Evolutionary conservation across 192 early-diverging fungal species (phyloP).

Genomic region (Coemansia sp.): DNA sequence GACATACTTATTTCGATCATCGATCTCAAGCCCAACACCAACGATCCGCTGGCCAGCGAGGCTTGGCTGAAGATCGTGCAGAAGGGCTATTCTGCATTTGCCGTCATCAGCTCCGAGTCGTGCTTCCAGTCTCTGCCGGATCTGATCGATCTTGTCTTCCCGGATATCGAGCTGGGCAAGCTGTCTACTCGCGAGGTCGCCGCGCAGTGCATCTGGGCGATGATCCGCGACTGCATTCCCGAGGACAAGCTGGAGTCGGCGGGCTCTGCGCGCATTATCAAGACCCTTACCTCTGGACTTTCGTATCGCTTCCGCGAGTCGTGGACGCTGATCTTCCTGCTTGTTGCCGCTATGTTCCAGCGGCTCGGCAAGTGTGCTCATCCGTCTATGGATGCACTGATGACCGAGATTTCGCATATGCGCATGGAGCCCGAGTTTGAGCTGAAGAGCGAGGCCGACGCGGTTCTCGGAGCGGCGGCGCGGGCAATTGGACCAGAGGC

Average conservation of each 20-base stretch:
- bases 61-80: conserved; percentile 80
- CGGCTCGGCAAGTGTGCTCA: conserved; percentile 64
- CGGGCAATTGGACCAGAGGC: conserved; percentile 73
- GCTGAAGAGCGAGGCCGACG: conserved; percentile 83
- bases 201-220: conserved; percentile 64
- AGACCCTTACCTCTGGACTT: conserved; percentile 55
- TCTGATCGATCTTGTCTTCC: conserved; percentile 63
- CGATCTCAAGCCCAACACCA: conserved; percentile 80
- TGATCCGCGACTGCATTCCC: conserved; percentile 73
- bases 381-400: conserved; percentile 57
- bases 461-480: conserved; percentile 74
- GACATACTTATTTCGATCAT: conserved; percentile 57
- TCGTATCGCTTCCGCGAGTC: conserved; percentile 78
- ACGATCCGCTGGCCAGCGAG: conserved; percentile 77
- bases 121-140: conserved; percentile 55
- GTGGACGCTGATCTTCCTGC: conserved; percentile 77
- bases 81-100: conserved; percentile 68
- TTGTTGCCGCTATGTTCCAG: conserved; percentile 74
- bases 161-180: conserved; percentile 62
- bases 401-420: conserved; percentile 67
- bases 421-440: conserved; percentile 80
- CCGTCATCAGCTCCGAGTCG: conserved; percentile 54
- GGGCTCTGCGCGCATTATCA: conserved; percentile 54
- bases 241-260: conserved; percentile 69
- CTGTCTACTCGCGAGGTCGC: conserved; percentile 61